Conservation (phyloP, 345 rosid species). For the Boechera divaricarpa region DNA sequence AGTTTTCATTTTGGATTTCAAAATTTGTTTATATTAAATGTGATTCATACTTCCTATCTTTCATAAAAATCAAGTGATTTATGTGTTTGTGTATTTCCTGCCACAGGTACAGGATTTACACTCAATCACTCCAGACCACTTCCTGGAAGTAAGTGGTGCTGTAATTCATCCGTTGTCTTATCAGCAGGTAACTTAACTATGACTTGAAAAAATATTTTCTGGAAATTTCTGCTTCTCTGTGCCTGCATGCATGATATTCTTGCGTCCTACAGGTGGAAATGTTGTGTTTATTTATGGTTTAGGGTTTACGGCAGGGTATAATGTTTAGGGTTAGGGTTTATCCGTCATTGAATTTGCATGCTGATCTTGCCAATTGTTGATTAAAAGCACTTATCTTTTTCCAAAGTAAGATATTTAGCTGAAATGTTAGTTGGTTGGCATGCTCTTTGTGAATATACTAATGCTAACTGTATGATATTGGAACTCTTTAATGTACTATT, state of each 20-base stretch:
- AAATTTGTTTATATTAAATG: conserved; percentile 14
- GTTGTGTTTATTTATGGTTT: conserved; percentile 28
- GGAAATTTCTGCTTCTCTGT: neutral
- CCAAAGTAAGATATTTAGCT: conserved; percentile 30
- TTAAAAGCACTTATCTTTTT: neutral
- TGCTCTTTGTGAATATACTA: conserved; percentile 14
- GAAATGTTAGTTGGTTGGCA: conserved; percentile 3
- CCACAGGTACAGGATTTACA: conserved; percentile 96
- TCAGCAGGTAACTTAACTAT: conserved; percentile 76
- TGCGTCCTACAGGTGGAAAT: conserved; percentile 21
- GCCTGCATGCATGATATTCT: conserved; percentile 16
- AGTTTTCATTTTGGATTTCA: conserved; percentile 15
- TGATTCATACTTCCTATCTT: conserved; percentile 20
- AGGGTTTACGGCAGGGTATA: conserved; percentile 15
- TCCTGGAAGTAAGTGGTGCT: conserved; percentile 94
- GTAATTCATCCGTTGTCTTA: conserved; percentile 93
- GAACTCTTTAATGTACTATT: conserved; percentile 1
- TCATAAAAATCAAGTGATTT: conserved; percentile 14
- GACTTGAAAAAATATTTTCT: neutral
- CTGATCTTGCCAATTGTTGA: conserved; percentile 8
- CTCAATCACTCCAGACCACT: conserved; percentile 80
- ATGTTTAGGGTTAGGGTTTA: conserved; percentile 10
- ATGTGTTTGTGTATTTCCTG: conserved; percentile 24
- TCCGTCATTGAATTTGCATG: conserved; percentile 6
- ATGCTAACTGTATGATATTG: conserved; percentile 9